phyloP scores from a whole-genome alignment of 1,284 basidiomycete species.

The Athelia sp. region DNA sequence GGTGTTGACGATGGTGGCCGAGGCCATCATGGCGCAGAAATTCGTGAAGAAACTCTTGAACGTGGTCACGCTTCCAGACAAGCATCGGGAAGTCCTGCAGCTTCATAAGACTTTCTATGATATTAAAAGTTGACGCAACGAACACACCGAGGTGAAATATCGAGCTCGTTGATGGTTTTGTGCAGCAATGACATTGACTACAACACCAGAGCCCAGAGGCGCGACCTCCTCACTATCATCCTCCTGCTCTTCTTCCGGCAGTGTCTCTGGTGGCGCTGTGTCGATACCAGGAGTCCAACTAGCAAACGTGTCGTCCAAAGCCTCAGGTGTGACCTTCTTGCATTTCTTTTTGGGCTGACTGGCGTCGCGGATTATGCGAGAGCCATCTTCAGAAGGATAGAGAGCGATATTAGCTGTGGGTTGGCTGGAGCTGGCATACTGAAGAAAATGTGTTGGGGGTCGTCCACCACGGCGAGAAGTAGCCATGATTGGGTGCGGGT shows the following conservation, averaged over 20 bases:
- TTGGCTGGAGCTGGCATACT: neutral
- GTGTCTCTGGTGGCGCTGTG: too few relatives aligned
- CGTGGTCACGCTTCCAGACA: neutral
- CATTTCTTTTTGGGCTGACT: neutral
- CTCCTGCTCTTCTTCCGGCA: too few relatives aligned
- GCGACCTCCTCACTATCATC: neutral
- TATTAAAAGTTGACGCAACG: neutral
- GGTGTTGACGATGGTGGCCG: too few relatives aligned
- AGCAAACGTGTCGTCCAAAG: neutral
- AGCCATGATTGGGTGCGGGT: neutral
- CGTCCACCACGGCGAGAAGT: too few relatives aligned
- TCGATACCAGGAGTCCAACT: neutral
- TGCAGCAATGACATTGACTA: neutral
- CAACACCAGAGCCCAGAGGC: neutral
- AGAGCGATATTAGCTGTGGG: neutral
- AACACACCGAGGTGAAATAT: neutral
- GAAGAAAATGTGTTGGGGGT: neutral
- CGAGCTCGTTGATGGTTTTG: neutral
- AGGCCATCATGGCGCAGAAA: neutral
- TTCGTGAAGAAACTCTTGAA: neutral
- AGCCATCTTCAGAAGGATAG: neutral
- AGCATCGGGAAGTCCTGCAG: neutral
- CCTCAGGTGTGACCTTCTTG: neutral
- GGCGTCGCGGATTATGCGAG: neutral
- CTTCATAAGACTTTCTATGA: neutral